Base-by-base conservation (phyloP, 352 stramenopile species). In the Thalassiosira hispida region DNA sequence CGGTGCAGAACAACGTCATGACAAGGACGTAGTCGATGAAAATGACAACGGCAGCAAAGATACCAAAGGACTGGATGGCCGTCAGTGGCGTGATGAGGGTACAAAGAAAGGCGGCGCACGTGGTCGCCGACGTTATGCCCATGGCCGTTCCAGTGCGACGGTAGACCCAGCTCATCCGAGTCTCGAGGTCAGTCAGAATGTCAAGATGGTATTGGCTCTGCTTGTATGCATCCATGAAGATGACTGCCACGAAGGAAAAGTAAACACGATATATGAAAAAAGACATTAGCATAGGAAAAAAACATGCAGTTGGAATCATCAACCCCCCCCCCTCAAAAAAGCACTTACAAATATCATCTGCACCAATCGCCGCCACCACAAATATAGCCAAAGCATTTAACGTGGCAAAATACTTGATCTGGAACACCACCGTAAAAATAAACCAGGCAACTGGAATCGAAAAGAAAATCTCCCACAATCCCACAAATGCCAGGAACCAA, bases 291-390 rank as follows among this genome's bases (percentile, higher is more conserved):
- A 47, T 38, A 12, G 7, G 5, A 64, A 22, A 5, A 27, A n/a
- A 27, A 18, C n/a, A n/a, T n/a, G n/a, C n/a, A n/a, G n/a, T n/a
- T n/a, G n/a, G n/a, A n/a, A n/a, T n/a, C n/a, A n/a, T n/a, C n/a
- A n/a, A n/a, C n/a, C n/a, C n/a, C 20, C 18, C 12, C 8, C 27
- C 7, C 52, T 16, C 11, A 23, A 42, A 62, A 1, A 18, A 27
- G 29, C 12, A 64, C 60, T 61, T 22, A 71, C 46, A 91, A 69
- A 93, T 78, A 66, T 90, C 82, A 63, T 91, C 82, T 11, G 80
- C 86, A 8, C 85, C 86, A 55, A 94, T 91, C 7, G 85, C 86
- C 12, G 89, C 79, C 11, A 93, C 84, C 59, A 94, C 78, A 67
- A 94, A 94, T 11, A 94, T 53, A 18, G 64, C 75, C 6, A 93